Evolutionary conservation across 768 basidiomycete genomes (phyloP), one percentile per base, ranked within the genome.

Genomic region (Lactarius akahatsu): DNA sequence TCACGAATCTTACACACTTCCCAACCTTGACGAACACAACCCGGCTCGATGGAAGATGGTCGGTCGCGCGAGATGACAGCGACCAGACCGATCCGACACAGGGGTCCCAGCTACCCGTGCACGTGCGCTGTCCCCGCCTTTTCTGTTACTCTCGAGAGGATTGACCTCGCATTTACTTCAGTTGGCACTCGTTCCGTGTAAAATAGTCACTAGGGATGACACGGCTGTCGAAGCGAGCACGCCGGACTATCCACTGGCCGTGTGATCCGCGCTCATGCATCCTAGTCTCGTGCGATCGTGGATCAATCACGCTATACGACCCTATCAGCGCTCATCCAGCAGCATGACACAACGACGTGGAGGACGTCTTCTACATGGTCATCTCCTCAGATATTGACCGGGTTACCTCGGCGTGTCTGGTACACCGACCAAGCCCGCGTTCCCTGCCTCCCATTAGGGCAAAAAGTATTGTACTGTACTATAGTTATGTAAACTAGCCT

Each of bases 1-100:
- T 16, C n/a, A 2, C 26, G 15, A 16, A 60, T 40, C 50, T 30
- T 20, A 63, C 66, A 4, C 62, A 63, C 34, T 63, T 67, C 43
- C 66, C 62, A 16, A 59, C 66, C 5, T 18, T 67, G 16, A 56
- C 66, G 10, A 47, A 56, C 18, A 11, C 9, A 20, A 32, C 11
- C 4, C 58, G n/a, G 36, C 57, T 40, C 9, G 57, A 16, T 20
- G 13, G 13, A 26, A 38, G 30, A 30, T 55, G 40, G 58, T 30
- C 58, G 1, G 26, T 11, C 34, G 23, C 18, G 3, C 57, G 18
- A 23, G 40, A 23, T 28, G 57, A 56, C 8, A 0, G 40, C n/a
- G 47, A 26, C n/a, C 26, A 32, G 0, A 11, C 26, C 0, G 41
- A 43, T 15, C 11, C 30, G 16, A 18, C 52, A 30, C 63, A 63